phyloP scores from a whole-genome alignment of 2,329 filamentous ascomycete species.

The Cladobotryum protrusum region DNA sequence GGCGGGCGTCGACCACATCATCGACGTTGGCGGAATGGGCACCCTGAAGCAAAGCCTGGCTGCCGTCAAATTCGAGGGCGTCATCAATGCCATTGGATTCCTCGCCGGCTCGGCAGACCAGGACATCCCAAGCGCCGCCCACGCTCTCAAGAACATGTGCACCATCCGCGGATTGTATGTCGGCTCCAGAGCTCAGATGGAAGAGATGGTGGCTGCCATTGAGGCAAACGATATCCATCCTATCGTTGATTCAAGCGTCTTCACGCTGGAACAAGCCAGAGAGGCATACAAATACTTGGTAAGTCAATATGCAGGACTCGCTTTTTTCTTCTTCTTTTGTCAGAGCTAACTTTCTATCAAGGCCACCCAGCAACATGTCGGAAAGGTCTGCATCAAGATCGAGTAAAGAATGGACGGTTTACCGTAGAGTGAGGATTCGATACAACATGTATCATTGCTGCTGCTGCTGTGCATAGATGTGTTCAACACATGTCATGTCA shows the following conservation, averaged over 20 bases:
- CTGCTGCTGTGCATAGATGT: too few relatives aligned
- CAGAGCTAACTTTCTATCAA: too few relatives aligned
- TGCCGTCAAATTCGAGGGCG: slow-evolving; percentile 34
- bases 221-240: slow-evolving; percentile 38
- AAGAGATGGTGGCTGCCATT: slow-evolving; percentile 38
- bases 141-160: slow-evolving; percentile 5
- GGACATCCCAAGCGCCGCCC: not conserved
- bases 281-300: slow-evolving; percentile 21
- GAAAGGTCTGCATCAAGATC: too few relatives aligned
- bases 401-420: too few relatives aligned
- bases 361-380: too few relatives aligned
- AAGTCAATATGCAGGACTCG: too few relatives aligned
- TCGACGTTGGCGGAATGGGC: slow-evolving; percentile 36
- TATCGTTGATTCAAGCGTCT: slow-evolving; percentile 35
- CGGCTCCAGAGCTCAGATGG: slow-evolving; percentile 34
- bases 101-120: slow-evolving; percentile 7
- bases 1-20: slow-evolving; percentile 35
- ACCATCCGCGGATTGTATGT: slow-evolving; percentile 34
- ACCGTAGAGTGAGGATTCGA: too few relatives aligned
- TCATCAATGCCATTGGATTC: slow-evolving; percentile 31
- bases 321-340: too few relatives aligned
- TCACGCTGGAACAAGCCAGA: slow-evolving; percentile 31
- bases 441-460: too few relatives aligned
- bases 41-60: slow-evolving; percentile 35
- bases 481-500: too few relatives aligned